phyloP scores from a whole-genome alignment of 225 moss, liverwort and hornwort species.

The Climacium dendroides region DNA sequence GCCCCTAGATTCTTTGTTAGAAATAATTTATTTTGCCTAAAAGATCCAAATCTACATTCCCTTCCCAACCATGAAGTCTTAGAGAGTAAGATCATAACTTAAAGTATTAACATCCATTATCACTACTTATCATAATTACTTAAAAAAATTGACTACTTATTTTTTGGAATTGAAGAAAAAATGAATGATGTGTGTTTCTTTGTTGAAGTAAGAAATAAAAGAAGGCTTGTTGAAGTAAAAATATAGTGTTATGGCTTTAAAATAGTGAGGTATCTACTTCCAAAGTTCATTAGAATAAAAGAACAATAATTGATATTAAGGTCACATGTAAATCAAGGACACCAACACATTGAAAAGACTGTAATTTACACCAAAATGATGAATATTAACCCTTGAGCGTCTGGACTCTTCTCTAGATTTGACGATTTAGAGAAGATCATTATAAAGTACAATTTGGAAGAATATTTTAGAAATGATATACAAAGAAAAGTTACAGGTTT shows the following conservation, averaged over 20 bases:
- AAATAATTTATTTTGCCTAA: background rate
- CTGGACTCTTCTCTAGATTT: no score
- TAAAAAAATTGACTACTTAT: accelerated
- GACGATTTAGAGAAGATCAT: no score
- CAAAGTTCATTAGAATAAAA: background rate
- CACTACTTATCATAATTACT: background rate
- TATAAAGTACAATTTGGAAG: no score
- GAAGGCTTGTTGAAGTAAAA: background rate
- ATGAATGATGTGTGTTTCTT: background rate
- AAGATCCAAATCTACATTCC: background rate
- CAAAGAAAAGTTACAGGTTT: no score
- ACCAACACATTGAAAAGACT: background rate
- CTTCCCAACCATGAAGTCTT: accelerated
- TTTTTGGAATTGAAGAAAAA: background rate
- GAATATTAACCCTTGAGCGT: no score
- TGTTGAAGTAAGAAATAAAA: background rate
- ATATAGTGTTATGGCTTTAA: background rate
- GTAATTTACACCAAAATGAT: background rate
- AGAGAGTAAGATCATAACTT: background rate
- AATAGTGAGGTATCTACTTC: background rate
- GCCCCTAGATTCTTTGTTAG: background rate
- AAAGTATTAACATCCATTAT: background rate
- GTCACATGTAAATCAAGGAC: background rate
- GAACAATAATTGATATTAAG: background rate
- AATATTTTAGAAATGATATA: no score